phyloP scores from a whole-genome alignment of 192 early-diverging fungal species.

The Entophlyctis helioformis region DNA sequence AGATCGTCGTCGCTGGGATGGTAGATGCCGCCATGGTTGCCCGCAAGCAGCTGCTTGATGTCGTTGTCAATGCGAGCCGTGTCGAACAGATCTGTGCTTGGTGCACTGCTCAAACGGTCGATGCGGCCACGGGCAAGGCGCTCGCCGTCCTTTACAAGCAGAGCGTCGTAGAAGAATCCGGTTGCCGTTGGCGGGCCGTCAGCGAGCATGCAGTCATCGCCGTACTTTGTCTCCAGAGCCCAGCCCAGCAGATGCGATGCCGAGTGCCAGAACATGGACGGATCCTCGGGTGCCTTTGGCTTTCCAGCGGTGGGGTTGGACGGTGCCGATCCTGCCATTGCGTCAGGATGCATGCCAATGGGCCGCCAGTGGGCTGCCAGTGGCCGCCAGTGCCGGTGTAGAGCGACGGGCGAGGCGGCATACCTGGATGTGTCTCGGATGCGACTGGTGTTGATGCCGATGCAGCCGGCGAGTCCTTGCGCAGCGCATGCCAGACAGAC shows the following conservation, averaged over 20 bases:
- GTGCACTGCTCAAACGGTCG: slow-evolving; percentile 9
- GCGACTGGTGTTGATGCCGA: too few species aligned
- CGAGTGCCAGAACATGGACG: slow-evolving; percentile 28
- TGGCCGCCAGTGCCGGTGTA: too few species aligned
- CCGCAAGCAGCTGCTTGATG: slow-evolving; percentile 3
- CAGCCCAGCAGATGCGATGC: slow-evolving; percentile 37
- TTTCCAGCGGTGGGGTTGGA: too few species aligned
- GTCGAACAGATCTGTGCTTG: slow-evolving; percentile 10
- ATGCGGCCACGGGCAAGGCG: slow-evolving; percentile 3
- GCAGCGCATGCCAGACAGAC: too few species aligned
- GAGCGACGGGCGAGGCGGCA: too few species aligned
- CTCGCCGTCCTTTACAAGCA: slow-evolving; percentile 36
- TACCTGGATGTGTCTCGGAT: too few species aligned
- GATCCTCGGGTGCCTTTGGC: too few species aligned
- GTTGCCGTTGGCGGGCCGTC: slow-evolving; percentile 57
- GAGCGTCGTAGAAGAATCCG: slow-evolving; percentile 72
- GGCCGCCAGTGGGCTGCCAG: too few species aligned
- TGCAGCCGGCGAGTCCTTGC: too few species aligned
- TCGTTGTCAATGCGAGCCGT: neutral
- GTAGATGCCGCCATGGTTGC: slow-evolving; percentile 16
- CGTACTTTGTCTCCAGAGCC: slow-evolving; percentile 58
- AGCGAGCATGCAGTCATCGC: slow-evolving; percentile 51
- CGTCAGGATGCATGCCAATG: too few species aligned
- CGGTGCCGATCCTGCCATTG: too few species aligned
- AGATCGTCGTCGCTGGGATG: slow-evolving; percentile 40